Evolutionary conservation across 2,329 filamentous ascomycete genomes (phyloP).

Genomic region (Beauveria sp.): DNA sequence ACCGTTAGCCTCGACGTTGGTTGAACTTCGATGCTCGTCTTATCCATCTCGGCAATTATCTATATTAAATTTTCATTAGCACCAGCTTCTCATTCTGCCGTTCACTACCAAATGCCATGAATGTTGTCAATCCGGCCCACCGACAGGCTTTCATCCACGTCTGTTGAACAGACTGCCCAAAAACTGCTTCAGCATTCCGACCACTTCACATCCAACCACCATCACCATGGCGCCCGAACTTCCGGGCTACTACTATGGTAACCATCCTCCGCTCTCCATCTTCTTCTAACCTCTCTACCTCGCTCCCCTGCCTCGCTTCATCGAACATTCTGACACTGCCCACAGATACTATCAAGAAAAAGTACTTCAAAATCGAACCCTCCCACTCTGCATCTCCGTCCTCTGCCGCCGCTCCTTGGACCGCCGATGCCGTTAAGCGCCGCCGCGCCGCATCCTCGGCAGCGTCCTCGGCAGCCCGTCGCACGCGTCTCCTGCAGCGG

Average conservation of each 20-base stretch:
- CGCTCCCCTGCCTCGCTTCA: neutral
- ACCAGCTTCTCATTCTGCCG: too few species aligned
- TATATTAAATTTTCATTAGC: too few species aligned
- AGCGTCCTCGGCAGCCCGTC: constrained; percentile 19
- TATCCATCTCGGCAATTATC: too few species aligned
- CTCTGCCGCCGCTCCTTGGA: constrained; percentile 39
- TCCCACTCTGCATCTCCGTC: constrained; percentile 41
- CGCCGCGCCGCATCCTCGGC: constrained; percentile 39
- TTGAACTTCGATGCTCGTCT: neutral
- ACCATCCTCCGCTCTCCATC: neutral
- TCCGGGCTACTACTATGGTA: constrained; percentile 50
- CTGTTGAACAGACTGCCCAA: neutral
- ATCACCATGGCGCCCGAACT: constrained; percentile 30
- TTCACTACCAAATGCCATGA: neutral
- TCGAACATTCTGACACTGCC: too few species aligned
- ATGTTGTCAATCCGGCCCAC: neutral
- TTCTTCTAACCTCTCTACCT: neutral
- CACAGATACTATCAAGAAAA: constrained; percentile 48
- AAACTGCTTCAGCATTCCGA: neutral
- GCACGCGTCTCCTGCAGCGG: constrained; percentile 24
- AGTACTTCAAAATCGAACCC: constrained; percentile 62
- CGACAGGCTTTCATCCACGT: neutral
- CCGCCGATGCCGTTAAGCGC: constrained; percentile 50
- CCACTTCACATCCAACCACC: neutral
- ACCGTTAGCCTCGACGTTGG: neutral